These are phyloP conservation scores for Arabidopsis arenosa DNA, from an alignment of 345 rosid genomes.

Conservation along the genomic window DNA sequence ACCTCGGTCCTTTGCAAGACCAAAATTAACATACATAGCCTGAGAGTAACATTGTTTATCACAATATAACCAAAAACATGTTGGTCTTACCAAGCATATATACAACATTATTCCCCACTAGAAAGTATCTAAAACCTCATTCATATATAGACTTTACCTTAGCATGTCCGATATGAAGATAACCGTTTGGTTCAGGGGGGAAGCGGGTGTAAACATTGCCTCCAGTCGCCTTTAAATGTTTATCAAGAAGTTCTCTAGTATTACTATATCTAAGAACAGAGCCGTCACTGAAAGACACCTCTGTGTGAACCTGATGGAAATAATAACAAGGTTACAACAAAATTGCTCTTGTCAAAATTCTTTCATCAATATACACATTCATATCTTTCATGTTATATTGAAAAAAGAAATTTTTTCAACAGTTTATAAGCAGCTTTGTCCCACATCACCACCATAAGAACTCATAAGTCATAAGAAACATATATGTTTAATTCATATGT, in stretches of 20 bases:
- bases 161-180: conserved; percentile 95
- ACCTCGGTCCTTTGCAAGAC: conserved; percentile 83
- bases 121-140: conserved; percentile 16
- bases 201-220: conserved; percentile 82
- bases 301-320: conserved; percentile 72
- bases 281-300: conserved; percentile 73
- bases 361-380: too few relatives aligned
- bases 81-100: neutral
- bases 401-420: too few relatives aligned
- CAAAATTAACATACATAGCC: conserved; percentile 98
- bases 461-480: neutral
- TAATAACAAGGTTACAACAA: neutral
- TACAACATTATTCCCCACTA: neutral
- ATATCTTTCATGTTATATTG: too few relatives aligned
- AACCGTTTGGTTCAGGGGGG: conserved; percentile 99
- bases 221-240: conserved; percentile 72
- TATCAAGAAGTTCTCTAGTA: conserved; percentile 72
- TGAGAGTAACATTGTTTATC: conserved; percentile 36
- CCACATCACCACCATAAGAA: neutral
- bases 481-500: neutral
- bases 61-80: neutral
- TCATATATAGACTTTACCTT: conserved; percentile 57
- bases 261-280: conserved; percentile 83
- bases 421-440: too few relatives aligned
- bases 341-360: neutral